These are phyloP conservation scores for Pulveroboletus frians DNA, from an alignment of 768 basidiomycete species.

Conservation along the genomic window DNA sequence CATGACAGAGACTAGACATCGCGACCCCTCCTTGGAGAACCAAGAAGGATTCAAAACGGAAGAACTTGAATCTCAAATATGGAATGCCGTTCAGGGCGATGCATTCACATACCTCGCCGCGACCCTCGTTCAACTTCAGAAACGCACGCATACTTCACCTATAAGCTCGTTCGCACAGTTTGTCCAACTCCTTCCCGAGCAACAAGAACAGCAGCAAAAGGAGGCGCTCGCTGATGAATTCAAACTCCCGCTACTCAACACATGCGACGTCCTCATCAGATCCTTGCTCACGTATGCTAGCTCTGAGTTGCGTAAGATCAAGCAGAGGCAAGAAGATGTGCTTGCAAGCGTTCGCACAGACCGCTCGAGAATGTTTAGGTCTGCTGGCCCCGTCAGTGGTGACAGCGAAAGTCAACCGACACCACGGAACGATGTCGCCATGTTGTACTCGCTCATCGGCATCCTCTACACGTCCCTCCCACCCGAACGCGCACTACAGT, in stretches of 20 bases:
- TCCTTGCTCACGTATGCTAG: constrained; percentile 72
- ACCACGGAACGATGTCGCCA: constrained; percentile 80
- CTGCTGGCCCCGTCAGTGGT: constrained; percentile 38
- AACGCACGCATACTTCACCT: constrained; percentile 28
- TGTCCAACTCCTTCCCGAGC: constrained; percentile 35
- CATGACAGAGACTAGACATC: constrained; percentile 69
- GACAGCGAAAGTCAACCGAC: constrained; percentile 40
- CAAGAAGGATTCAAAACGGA: constrained; percentile 66
- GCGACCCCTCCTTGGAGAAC: constrained; percentile 59
- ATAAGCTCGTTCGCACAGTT: constrained; percentile 36
- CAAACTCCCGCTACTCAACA: constrained; percentile 51
- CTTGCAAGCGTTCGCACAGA: constrained; percentile 64
- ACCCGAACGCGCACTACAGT: constrained; percentile 73
- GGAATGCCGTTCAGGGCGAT: constrained; percentile 79
- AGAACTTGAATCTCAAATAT: constrained; percentile 75
- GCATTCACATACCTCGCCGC: constrained; percentile 67
- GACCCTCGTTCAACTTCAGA: constrained; percentile 54
- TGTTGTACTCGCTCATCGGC: constrained; percentile 79
- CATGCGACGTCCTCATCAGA: constrained; percentile 68
- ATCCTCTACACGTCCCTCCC: constrained; percentile 72
- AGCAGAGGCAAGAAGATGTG: constrained; percentile 85
- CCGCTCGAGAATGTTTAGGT: constrained; percentile 49
- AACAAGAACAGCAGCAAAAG: constrained; percentile 31
- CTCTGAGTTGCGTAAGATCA: constrained; percentile 79
- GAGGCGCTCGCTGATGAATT: constrained; percentile 41